Evolutionary conservation across 441 rosid species (phyloP).

Genomic region (Flueggea neowawraea): DNA sequence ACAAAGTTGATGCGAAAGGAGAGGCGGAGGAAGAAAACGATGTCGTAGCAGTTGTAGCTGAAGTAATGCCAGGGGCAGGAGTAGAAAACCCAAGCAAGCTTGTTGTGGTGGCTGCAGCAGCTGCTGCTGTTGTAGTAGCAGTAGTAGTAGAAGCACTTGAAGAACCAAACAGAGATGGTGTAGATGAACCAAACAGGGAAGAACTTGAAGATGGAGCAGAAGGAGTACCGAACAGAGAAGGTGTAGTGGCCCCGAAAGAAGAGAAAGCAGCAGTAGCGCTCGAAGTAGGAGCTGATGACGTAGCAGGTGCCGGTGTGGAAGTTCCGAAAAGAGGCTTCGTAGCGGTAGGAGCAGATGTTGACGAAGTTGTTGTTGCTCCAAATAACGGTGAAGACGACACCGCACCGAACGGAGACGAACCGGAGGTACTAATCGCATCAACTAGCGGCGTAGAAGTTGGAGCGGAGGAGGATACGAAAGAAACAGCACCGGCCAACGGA

Average conservation of each 20-base stretch:
- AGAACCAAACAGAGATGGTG: conserved; percentile 1
- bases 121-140: conserved; percentile 19
- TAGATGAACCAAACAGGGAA: neutral
- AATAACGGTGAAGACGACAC: too few species aligned
- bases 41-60: conserved; percentile 19
- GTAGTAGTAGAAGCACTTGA: conserved; percentile 12
- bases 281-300: neutral
- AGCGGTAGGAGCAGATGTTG: conserved; percentile 2
- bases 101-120: conserved; percentile 5
- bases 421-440: neutral
- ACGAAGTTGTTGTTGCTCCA: too few species aligned
- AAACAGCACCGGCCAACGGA: too few species aligned
- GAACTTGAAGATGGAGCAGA: conserved; percentile 2
- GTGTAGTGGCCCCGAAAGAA: neutral
- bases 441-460: neutral
- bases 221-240: conserved; percentile 6
- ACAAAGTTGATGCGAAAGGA: conserved; percentile 18
- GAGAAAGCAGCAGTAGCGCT: neutral
- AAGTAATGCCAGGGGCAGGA: neutral
- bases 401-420: too few species aligned
- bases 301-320: neutral
- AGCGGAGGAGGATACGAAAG: too few species aligned
- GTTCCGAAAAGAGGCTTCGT: too few species aligned
- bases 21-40: conserved; percentile 11
- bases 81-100: too few species aligned